These are phyloP conservation scores for Pseudevernia furfuracea DNA, from an alignment of 495 filamentous ascomycete species.

Conservation along the genomic window DNA sequence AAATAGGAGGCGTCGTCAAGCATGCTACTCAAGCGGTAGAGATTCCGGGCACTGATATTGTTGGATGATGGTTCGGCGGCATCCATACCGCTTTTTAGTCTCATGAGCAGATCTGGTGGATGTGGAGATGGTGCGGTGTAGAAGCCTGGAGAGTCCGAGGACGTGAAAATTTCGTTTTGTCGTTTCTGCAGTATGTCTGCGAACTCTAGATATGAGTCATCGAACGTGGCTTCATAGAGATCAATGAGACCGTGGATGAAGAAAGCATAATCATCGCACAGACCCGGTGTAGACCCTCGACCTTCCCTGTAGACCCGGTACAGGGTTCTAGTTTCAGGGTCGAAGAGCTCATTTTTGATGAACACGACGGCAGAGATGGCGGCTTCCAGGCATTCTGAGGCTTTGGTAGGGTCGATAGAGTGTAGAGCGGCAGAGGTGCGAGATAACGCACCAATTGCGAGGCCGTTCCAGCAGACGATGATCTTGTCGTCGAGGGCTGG, in stretches of 20 bases:
- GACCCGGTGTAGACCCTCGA: slow-evolving; percentile 61
- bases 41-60: slow-evolving; percentile 71
- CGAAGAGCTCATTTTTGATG: slow-evolving; percentile 71
- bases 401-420: slow-evolving; percentile 49
- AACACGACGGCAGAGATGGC: slow-evolving; percentile 67
- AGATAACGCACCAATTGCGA: slow-evolving; percentile 77
- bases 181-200: slow-evolving; percentile 74
- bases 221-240: slow-evolving; percentile 81
- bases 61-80: slow-evolving; percentile 83
- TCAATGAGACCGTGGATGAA: slow-evolving; percentile 76
- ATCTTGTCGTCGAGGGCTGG: slow-evolving; percentile 92
- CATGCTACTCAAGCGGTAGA: slow-evolving; percentile 67
- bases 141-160: slow-evolving; percentile 53
- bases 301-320: slow-evolving; percentile 73
- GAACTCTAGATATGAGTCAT: slow-evolving; percentile 71
- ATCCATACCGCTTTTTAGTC: slow-evolving; percentile 91
- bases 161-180: slow-evolving; percentile 64
- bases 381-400: slow-evolving; percentile 50
- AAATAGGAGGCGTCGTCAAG: slow-evolving; percentile 60
- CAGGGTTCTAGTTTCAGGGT: slow-evolving; percentile 52
- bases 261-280: slow-evolving; percentile 95
- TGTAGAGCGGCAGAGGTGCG: slow-evolving; percentile 62
- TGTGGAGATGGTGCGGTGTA: slow-evolving; percentile 66
- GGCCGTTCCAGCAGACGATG: slow-evolving; percentile 78
- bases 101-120: slow-evolving; percentile 68